Conservation (phyloP, 441 rosid genomes). For the Rhodomyrtus psidioides region DNA sequence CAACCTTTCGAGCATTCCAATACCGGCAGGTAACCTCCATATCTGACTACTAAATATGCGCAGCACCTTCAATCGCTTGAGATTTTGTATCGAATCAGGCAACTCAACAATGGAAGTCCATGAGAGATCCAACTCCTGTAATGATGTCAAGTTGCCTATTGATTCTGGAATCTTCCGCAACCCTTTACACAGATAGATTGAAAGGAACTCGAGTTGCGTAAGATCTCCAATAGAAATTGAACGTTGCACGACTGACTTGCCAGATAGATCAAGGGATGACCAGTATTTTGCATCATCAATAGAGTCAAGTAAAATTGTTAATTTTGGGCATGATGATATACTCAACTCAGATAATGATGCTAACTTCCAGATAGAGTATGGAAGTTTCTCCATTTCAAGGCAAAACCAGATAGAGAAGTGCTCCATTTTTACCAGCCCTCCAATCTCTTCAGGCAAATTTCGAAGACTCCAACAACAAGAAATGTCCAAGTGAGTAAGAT, state of each 20-base stretch:
- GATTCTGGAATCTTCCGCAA: neutral
- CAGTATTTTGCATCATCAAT: neutral
- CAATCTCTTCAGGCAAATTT: neutral
- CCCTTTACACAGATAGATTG: fast-evolving
- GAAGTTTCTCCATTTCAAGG: neutral
- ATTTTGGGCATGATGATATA: fast-evolving
- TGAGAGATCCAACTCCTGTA: neutral
- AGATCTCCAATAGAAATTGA: neutral
- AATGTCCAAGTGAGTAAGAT: neutral
- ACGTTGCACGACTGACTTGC: neutral
- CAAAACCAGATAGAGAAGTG: neutral
- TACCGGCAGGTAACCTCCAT: neutral
- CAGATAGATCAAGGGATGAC: neutral
- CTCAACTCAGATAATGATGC: neutral
- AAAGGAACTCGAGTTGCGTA: neutral
- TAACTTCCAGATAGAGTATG: neutral
- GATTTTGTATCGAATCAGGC: neutral
- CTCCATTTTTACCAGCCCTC: fast-evolving
- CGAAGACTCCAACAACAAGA: fast-evolving
- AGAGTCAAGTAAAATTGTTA: neutral
- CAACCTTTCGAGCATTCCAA: neutral
- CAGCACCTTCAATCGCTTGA: neutral
- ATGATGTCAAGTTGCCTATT: neutral
- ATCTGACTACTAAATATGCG: fast-evolving
- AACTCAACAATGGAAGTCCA: neutral